Conservation (phyloP, 2,329 filamentous ascomycete species). For the Aspergillus persii region DNA sequence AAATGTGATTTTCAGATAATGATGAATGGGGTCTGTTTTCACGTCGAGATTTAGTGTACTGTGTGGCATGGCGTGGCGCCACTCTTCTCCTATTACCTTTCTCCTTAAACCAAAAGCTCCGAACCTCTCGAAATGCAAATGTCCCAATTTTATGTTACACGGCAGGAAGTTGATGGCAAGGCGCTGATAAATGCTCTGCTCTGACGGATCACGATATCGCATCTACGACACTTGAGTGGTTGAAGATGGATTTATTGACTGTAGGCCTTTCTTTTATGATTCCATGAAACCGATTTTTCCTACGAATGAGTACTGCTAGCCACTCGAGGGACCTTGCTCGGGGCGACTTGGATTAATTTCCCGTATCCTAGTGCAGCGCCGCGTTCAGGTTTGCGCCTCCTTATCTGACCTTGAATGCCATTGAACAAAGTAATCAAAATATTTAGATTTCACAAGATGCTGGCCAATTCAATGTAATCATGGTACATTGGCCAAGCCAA, state of each 20-base stretch:
- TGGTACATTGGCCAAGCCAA: background rate
- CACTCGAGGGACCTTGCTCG: background rate
- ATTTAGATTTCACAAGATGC: background rate
- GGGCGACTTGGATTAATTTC: background rate
- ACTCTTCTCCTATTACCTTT: constrained; percentile 32
- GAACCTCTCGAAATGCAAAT: constrained; percentile 40
- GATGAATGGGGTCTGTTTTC: constrained; percentile 40
- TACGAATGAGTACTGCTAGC: background rate
- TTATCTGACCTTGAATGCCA: background rate
- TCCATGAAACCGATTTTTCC: background rate
- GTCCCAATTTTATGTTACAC: constrained; percentile 25
- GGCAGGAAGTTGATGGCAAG: background rate
- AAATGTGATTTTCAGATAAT: constrained; percentile 42
- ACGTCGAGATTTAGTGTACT: constrained; percentile 34
- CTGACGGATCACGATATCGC: background rate
- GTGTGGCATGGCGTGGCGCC: constrained; percentile 38
- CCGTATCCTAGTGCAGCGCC: too few relatives aligned
- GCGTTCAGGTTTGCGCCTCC: too few relatives aligned
- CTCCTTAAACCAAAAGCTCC: constrained; percentile 37
- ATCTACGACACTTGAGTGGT: background rate
- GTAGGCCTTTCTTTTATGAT: background rate
- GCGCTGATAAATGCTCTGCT: background rate
- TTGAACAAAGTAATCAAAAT: background rate
- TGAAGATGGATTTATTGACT: background rate
- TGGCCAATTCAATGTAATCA: background rate